phyloP scores from a whole-genome alignment of 208 protist genomes.

The Trichomonas tenax region DNA sequence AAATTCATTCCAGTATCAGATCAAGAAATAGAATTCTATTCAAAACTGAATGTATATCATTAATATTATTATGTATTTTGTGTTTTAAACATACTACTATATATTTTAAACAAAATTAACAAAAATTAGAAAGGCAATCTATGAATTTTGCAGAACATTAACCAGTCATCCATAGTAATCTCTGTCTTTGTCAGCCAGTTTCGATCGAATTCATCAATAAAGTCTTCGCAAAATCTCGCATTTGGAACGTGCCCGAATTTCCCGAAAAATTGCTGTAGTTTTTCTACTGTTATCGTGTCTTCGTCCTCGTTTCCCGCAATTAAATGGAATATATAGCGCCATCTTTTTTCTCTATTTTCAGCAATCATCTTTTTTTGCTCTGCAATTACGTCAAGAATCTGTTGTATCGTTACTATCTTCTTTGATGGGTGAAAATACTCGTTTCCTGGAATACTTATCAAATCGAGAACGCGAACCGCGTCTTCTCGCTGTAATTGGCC shows the following conservation, averaged over 20 bases:
- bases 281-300: background rate
- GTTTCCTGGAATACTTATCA: background rate
- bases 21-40: no score
- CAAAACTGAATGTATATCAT: no score
- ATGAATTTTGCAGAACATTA: slow-evolving; percentile 2
- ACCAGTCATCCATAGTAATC: background rate
- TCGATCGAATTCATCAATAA: slow-evolving; percentile 16
- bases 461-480: background rate
- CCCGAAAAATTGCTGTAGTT: background rate
- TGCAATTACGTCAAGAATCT: background rate
- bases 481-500: background rate
- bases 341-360: background rate
- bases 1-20: no score
- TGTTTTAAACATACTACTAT: no score
- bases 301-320: background rate
- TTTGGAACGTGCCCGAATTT: background rate
- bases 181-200: background rate
- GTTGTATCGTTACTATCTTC: background rate
- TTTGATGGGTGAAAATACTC: background rate
- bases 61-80: no score
- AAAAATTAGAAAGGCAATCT: background rate
- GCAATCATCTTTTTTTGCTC: background rate
- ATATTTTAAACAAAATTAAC: no score
- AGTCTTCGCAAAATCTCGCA: background rate
- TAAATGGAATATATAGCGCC: background rate